phyloP scores from a whole-genome alignment of 2,329 filamentous ascomycete genomes.

The Sarocladium brachiariae region DNA sequence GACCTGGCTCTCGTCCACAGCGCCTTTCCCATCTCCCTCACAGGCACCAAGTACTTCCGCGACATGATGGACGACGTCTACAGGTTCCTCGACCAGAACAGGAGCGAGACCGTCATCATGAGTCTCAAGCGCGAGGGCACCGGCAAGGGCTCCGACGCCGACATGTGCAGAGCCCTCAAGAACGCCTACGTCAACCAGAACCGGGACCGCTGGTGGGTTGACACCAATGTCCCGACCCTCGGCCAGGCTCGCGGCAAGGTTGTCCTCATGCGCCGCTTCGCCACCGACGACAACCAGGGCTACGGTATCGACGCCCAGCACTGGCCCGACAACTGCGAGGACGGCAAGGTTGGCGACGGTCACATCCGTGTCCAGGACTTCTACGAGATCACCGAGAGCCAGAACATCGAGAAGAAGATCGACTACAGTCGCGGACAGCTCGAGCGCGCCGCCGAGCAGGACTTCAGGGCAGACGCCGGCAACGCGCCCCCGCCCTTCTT shows the following conservation, averaged over 20 bases:
- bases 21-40: constrained; percentile 81
- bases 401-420: constrained; percentile 77
- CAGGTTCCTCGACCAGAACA: constrained; percentile 69
- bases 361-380: constrained; percentile 87
- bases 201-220: constrained; percentile 66
- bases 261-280: constrained; percentile 77
- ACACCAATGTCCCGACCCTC: constrained; percentile 68
- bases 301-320: constrained; percentile 54
- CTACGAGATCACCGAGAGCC: constrained; percentile 73
- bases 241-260: constrained; percentile 76
- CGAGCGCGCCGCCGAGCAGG: constrained; percentile 56
- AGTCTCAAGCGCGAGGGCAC: constrained; percentile 88
- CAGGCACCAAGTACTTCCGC: constrained; percentile 71
- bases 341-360: constrained; percentile 58
- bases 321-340: constrained; percentile 87
- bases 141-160: constrained; percentile 70
- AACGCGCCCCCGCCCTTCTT: constrained; percentile 57
- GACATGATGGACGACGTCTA: constrained; percentile 66
- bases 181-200: constrained; percentile 59
- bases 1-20: constrained; percentile 79
- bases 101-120: constrained; percentile 76
- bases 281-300: constrained; percentile 48
- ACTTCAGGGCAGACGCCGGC: constrained; percentile 23
- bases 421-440: constrained; percentile 67
- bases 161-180: constrained; percentile 67